Conservation (phyloP, 2,329 filamentous ascomycete species). For the Paecilomyces niveus region DNA sequence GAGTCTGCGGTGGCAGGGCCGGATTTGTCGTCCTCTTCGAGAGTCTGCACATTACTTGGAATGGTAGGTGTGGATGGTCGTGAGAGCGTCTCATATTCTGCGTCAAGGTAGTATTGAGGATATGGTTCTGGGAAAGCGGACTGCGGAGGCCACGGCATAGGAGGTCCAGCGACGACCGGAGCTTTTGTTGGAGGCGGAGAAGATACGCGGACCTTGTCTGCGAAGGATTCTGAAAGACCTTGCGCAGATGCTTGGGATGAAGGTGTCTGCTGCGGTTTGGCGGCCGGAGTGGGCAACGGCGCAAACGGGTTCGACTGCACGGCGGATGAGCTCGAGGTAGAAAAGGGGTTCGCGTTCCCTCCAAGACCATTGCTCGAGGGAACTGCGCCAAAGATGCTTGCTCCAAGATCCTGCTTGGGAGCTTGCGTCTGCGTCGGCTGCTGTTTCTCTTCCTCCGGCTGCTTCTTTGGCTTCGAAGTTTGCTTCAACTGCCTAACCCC, state of each 20-base stretch:
- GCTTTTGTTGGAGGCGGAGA: constrained; percentile 25
- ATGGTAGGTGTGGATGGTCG: constrained; percentile 43
- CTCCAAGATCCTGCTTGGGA: constrained; percentile 35
- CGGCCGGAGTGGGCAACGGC: constrained; percentile 34
- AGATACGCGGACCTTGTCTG: constrained; percentile 58
- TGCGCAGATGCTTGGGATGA: constrained; percentile 33
- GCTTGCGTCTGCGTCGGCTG: constrained; percentile 1
- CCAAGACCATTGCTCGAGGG: constrained; percentile 29
- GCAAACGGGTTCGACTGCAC: constrained; percentile 51
- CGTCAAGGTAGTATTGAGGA: constrained; percentile 74
- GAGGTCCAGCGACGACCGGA: constrained; percentile 33
- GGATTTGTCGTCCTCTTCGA: constrained; percentile 26
- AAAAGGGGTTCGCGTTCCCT: constrained; percentile 50
- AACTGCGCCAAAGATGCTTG: constrained; percentile 57
- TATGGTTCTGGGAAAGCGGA: constrained; percentile 63
- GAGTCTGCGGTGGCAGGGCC: constrained; percentile 34
- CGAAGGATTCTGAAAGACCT: constrained; percentile 68
- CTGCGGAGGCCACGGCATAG: constrained; percentile 68
- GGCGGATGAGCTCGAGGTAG: constrained; percentile 28
- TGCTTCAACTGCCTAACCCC: constrained; percentile 50
- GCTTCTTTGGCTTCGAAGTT: constrained; percentile 16
- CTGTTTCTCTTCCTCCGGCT: constrained; percentile 10
- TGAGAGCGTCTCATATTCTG: constrained; percentile 83
- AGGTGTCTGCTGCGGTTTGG: constrained; percentile 32
- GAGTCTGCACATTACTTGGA: constrained; percentile 38